Base-by-base conservation (phyloP, 2,329 filamentous ascomycete genomes). In the Tolypocladium sp. region DNA sequence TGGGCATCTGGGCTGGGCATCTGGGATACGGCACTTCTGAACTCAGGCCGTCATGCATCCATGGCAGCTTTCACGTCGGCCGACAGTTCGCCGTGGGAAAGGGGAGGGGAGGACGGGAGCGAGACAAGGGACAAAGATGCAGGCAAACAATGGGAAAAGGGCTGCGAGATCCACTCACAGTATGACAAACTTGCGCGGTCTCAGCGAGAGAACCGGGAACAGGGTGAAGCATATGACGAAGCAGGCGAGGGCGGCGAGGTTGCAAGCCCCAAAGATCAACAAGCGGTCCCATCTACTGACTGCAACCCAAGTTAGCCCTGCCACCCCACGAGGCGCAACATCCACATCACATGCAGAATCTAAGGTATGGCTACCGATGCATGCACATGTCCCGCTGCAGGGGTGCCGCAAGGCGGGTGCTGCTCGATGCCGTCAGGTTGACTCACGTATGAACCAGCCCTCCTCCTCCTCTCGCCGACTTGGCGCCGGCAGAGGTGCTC, bases 261-360 rank as follows among this genome's bases (percentile, higher is more conserved):
- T 96, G 79, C 93, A 95, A 70, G 88, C 91, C 64, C 84, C 88
- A 76, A 99, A 99, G 69, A 97, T 84, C 73, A 99, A 82, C 71
- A 97, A 79, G 60, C 93, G 90, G 77, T 99, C 94, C 94, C 93
- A 97, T 77, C 93, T 86, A 78, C 91, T 96, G 79, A 99, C 94
- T 97, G 76, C 70, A 69, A 58, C 69, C 62, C 59, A 63, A 61
- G 72, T 75, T 73, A 75, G 72, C 62, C 63, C 60, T 68, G 58
- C 69, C 70, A 68, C 68, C 56, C 67, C 68, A 71, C 75, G 71
- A 77, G 74, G 78, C 72, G 76, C 68, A 67, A 71, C 72, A 67
- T 69, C 60, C 63, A 67, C 66, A 73, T 76, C 74, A 77, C 73
- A 77, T 77, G 75, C 70, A 69, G 69, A 65, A 68, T 69, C 66